A percentile compares a stretch with the other conserved stretches of the same genome.
Evolutionary conservation across 78 protist species (phyloP).

Genomic region (Dictyostelium firmibasis): DNA sequence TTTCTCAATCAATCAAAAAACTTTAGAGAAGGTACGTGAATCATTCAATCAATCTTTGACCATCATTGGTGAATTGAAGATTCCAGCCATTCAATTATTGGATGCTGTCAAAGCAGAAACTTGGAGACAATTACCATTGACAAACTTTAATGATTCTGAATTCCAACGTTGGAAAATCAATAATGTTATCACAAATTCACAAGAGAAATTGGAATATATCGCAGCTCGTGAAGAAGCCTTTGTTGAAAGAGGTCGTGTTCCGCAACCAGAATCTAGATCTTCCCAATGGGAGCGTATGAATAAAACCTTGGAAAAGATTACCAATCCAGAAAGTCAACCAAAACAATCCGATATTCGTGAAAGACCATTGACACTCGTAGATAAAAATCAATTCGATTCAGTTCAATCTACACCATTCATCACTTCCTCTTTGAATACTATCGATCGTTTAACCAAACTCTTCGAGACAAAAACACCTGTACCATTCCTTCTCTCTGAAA

Average conservation of each 20-base stretch:
- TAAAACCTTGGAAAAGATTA: not conserved
- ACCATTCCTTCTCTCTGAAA: not conserved
- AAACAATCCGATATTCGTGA: not conserved
- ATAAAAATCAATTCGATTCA: slow-evolving; percentile 9
- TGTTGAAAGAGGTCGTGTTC: not conserved
- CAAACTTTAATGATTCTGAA: not conserved
- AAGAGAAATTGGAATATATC: not conserved
- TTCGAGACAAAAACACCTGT: not conserved
- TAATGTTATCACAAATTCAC: not conserved
- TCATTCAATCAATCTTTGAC: not conserved
- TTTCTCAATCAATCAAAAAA: slow-evolving; percentile 64
- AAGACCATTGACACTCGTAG: slow-evolving; percentile 22
- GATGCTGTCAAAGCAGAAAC: slow-evolving; percentile 17
- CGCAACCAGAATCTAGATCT: not conserved
- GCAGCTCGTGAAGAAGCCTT: not conserved
- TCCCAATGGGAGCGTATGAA: no score
- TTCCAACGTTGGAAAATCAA: slow-evolving; percentile 45
- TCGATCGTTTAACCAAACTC: slow-evolving; percentile 1
- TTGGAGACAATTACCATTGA: slow-evolving; percentile 43
- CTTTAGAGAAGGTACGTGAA: slow-evolving; percentile 35
- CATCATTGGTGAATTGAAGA: not conserved
- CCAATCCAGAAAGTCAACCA: not conserved
- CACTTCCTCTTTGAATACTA: not conserved
- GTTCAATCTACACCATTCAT: slow-evolving; percentile 51
- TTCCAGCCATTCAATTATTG: slow-evolving; percentile 16